phyloP scores from a whole-genome alignment of 164 flowering plant genomes.

The Dillenia suffruticosa region DNA sequence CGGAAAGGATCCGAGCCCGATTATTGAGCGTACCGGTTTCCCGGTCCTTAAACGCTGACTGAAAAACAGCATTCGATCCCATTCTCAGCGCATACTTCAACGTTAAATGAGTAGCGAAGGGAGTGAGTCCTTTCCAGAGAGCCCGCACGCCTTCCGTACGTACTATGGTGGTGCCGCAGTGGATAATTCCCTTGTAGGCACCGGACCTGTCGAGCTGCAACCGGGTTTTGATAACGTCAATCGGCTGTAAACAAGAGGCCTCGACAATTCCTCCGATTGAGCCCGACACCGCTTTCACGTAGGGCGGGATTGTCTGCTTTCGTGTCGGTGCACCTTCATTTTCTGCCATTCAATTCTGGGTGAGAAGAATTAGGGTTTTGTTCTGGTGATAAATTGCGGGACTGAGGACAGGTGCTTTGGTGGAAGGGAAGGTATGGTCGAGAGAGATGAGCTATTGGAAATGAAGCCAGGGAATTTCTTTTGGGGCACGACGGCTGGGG shows the following conservation, averaged over 20 bases:
- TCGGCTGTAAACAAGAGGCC: constrained; percentile 88
- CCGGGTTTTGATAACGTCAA: constrained; percentile 94
- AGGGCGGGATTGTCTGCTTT: constrained; percentile 55
- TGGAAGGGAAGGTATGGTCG: no score
- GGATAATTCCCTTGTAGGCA: constrained; percentile 70
- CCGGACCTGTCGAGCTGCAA: constrained; percentile 80
- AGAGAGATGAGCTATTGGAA: no score
- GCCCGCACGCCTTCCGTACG: constrained; percentile 85
- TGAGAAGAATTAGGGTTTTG: no score
- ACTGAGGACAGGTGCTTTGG: no score
- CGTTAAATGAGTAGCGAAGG: constrained; percentile 92
- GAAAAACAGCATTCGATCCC: constrained; percentile 93
- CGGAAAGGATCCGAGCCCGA: constrained; percentile 56
- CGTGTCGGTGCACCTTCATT: neutral
- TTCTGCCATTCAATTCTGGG: neutral
- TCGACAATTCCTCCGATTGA: constrained; percentile 87
- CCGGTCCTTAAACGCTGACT: constrained; percentile 70
- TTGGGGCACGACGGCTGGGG: no score
- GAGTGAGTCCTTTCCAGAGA: constrained; percentile 95
- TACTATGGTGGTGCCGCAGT: constrained; percentile 71
- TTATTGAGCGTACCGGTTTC: constrained; percentile 66
- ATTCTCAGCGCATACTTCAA: constrained; percentile 87
- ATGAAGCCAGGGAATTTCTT: no score
- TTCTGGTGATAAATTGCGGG: no score
- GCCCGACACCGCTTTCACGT: constrained; percentile 91